Percentiles rank a stretch among this genome's conserved stretches.
These are phyloP conservation scores for Huntiella bhutanensis DNA, from an alignment of 2,329 filamentous ascomycete species.

Conservation along the genomic window DNA sequence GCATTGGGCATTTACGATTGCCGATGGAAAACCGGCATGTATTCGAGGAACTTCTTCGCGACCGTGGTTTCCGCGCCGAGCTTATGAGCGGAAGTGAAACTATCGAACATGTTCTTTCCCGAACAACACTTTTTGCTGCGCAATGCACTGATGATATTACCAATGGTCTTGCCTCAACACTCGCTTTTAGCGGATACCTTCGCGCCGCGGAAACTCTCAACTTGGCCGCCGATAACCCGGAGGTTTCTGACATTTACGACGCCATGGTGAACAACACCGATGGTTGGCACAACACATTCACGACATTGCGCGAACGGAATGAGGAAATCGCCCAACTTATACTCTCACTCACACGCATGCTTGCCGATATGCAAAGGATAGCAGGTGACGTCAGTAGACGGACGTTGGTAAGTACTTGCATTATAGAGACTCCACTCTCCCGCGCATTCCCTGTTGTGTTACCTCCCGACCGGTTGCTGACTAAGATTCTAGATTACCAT, in stretches of 20 bases:
- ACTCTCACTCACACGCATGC: constrained; percentile 51
- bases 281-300: constrained; percentile 70
- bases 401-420: constrained; percentile 41
- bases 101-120: constrained; percentile 74
- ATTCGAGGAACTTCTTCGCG: constrained; percentile 76
- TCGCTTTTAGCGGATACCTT: constrained; percentile 61
- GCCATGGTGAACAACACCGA: constrained; percentile 89
- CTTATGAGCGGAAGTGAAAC: constrained; percentile 76
- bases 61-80: constrained; percentile 61
- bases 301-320: constrained; percentile 54
- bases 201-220: constrained; percentile 41
- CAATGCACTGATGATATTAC: constrained; percentile 62
- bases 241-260: constrained; percentile 53
- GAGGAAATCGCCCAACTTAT: constrained; percentile 37
- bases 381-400: constrained; percentile 68
- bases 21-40: constrained; percentile 66
- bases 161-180: constrained; percentile 57
- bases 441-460: too few relatives aligned
- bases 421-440: neutral
- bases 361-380: constrained; percentile 70
- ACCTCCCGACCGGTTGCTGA: neutral
- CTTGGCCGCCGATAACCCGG: constrained; percentile 41
- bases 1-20: constrained; percentile 61
- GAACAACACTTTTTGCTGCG: constrained; percentile 57
- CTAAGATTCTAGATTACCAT: neutral